A percentile compares a stretch with the other conserved stretches of the same genome.
phyloP scores from a whole-genome alignment of 164 flowering plant species.

The Dillenia turbinata region DNA sequence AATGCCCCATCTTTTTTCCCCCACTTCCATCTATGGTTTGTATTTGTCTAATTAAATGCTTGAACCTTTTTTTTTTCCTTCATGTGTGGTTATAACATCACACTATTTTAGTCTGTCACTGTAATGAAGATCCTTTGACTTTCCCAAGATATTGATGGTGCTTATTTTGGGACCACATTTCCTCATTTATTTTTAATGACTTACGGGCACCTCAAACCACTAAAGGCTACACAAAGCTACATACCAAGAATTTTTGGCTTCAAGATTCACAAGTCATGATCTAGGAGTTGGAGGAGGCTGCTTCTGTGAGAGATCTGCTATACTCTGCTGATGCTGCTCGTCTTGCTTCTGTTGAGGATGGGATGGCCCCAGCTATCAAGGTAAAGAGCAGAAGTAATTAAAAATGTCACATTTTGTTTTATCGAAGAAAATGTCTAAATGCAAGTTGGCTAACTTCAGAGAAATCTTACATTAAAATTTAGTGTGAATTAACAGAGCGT shows the following conservation, averaged over 20 bases:
- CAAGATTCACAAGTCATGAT: constrained; percentile 62
- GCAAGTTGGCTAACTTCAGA: too few species aligned
- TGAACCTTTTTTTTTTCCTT: too few species aligned
- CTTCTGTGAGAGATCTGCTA: background rate
- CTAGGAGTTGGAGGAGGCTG: background rate
- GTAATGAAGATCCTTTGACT: constrained; percentile 22
- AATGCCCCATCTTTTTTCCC: too few species aligned
- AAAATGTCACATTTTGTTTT: too few species aligned
- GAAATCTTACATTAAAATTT: background rate
- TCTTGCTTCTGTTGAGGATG: constrained; percentile 7
- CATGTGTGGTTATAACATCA: too few species aligned
- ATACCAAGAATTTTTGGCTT: constrained; percentile 75
- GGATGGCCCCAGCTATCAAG: background rate
- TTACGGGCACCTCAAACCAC: constrained; percentile 69
- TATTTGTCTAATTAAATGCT: too few species aligned
- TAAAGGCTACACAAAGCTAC: constrained; percentile 56
- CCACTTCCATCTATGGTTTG: too few species aligned
- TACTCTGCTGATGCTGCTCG: background rate
- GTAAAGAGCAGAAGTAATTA: constrained; percentile 14
- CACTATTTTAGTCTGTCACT: background rate
- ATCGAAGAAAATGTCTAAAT: too few species aligned
- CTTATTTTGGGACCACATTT: constrained; percentile 74
- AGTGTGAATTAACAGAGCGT: constrained; percentile 9
- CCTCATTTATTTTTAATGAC: constrained; percentile 76
- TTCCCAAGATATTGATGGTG: constrained; percentile 62